Evolutionary conservation across 768 basidiomycete species (phyloP), one percentile per base, ranked within the genome.

Genomic region (Lactarius tabidus): DNA sequence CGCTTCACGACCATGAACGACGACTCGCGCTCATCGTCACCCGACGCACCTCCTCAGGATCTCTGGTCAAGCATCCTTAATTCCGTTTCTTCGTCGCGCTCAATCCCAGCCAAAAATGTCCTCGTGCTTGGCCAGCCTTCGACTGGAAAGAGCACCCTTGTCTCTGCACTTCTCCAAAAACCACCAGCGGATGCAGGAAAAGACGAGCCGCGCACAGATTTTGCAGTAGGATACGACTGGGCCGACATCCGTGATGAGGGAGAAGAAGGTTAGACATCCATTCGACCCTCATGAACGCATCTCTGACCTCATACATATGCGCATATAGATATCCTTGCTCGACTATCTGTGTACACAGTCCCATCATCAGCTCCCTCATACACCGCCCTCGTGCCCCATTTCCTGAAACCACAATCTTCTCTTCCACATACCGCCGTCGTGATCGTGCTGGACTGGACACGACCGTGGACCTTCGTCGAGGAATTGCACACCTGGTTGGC

Each of bases 11-110:
- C 9, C 15, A 70, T 70, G 67, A 59, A 70, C 45, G 72, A 76
- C 35, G 76, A 74, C 23, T 82, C 80, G 65, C 84, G 89, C 52
- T 79, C 87, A 26, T 82, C 87, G n/a, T 82, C 88, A 28, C 90
- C 90, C 65, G 86, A 85, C 54, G 83, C 85, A 18, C 88, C 88
- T 6, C 89, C 89, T 0, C 84, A 87, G 69, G 91, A 95, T 70
- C 78, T 98, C 45, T 98, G 96, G 96, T 90, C 88, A 3, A 91
- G 91, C 15, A 98, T 98, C 70, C 82, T 98, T 6, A 88, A 95
- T 76, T 87, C 89, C 15, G 88, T 96, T 29, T 91, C 93, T 2
- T 86, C 87, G 33, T 85, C 89, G 41, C 84, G 91, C 60, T 85
- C 89, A 14, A 90, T 87, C 72, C 90, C 90, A 18, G 88, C 91